phyloP scores from a whole-genome alignment of 163 green algal genomes.

The Chlorella variabilis region DNA sequence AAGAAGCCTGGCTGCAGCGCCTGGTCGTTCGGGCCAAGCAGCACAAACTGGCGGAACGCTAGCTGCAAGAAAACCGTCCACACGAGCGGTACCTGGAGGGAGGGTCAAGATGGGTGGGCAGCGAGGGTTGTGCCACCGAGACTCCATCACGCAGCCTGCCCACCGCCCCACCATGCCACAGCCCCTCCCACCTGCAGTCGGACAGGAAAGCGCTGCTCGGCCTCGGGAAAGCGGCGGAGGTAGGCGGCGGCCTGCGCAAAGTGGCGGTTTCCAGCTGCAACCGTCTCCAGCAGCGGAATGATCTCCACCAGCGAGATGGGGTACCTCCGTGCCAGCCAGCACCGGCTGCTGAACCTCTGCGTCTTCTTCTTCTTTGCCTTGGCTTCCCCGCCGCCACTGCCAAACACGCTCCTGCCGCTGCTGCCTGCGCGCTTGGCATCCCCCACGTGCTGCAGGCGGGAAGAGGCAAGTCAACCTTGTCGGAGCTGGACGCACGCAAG shows the following conservation, averaged over 20 bases:
- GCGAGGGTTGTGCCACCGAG: conserved; percentile 56
- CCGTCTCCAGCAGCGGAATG: conserved; percentile 81
- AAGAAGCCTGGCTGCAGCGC: conserved; percentile 24
- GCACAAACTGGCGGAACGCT: conserved; percentile 65
- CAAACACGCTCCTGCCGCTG: not conserved
- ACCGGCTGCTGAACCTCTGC: conserved; percentile 50
- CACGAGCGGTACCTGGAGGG: conserved; percentile 74
- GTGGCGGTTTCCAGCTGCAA: conserved; percentile 84
- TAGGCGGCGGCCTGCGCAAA: conserved; percentile 63
- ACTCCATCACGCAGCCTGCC: too few relatives aligned
- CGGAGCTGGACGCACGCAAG: too few relatives aligned
- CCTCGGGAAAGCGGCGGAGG: conserved; percentile 57
- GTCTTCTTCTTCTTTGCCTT: conserved; percentile 20
- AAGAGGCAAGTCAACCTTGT: too few relatives aligned
- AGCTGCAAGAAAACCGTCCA: conserved; percentile 78
- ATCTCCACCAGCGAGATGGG: conserved; percentile 80
- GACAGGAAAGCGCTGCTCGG: conserved; percentile 76
- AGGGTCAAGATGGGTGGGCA: not conserved
- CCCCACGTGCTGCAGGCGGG: not conserved
- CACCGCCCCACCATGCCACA: conserved; percentile 64
- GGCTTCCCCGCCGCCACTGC: not conserved
- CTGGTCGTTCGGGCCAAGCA: not conserved
- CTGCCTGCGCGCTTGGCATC: not conserved
- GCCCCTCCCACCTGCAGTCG: conserved; percentile 67
- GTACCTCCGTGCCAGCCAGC: conserved; percentile 81